Percentiles rank a stretch among this genome's conserved stretches.
These are phyloP conservation scores for Beauveria caledonica DNA, from an alignment of 2,329 filamentous ascomycete genomes.

Conservation along the genomic window DNA sequence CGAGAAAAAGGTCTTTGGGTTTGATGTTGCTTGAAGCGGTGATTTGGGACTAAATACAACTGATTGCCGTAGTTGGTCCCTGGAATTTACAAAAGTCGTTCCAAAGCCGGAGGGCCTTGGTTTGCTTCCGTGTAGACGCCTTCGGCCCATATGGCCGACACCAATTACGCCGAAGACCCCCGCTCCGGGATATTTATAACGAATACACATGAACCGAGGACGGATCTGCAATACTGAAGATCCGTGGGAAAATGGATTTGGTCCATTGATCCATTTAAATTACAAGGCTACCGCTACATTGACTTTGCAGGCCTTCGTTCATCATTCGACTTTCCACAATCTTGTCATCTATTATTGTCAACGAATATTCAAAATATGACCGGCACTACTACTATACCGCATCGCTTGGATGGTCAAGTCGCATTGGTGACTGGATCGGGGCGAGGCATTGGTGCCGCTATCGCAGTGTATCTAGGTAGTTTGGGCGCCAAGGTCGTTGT, in stretches of 20 bases:
- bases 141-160: background rate
- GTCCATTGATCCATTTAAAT: background rate
- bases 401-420: conserved; percentile 17
- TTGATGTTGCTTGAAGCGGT: background rate
- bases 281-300: background rate
- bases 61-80: background rate
- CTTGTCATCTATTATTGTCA: background rate
- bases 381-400: background rate
- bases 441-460: conserved; percentile 51
- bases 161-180: background rate
- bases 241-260: background rate
- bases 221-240: background rate
- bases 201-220: background rate
- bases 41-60: background rate
- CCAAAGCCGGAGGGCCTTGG: background rate
- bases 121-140: background rate
- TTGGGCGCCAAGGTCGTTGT: conserved; percentile 50
- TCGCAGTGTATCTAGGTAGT: conserved; percentile 48
- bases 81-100: background rate
- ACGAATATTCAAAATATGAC: background rate
- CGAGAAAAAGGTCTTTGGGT: background rate
- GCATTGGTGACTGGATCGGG: conserved; percentile 33
- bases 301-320: background rate
- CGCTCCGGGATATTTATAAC: background rate
- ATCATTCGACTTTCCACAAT: background rate